Base-by-base conservation (phyloP, 108 stramenopile species). In the Licmophora abbreviata region DNA sequence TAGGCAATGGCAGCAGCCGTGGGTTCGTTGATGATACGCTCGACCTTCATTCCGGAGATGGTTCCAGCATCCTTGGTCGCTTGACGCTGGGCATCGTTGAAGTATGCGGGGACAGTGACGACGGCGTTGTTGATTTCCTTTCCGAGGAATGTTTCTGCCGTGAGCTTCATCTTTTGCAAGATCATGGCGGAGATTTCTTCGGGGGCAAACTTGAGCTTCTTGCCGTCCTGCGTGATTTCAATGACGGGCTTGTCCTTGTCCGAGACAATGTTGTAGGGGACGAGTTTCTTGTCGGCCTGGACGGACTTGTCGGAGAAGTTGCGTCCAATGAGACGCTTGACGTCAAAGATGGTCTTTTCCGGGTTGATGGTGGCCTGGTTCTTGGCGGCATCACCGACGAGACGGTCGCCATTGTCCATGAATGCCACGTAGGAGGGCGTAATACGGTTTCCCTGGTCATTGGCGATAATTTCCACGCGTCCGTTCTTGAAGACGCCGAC, bases 311-410 rank as follows among this genome's bases (percentile, higher is more conserved):
- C 96, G 40, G 50, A 69, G 74, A 81, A 96, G 27, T 95, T 86
- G 12, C 96, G 85, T 51, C 98, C 98, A 54, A 99, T 99, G 41
- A 99, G 62, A 42, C 98, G 93, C 85, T 99, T 99, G 50, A 97
- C 96, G 58, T 97, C 95, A 64, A 96, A 99, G 56, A 99, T 79
- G 28, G 98, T 99, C 63, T 94, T 93, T 67, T 80, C 77, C 28
- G 98, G 96, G 75, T 97, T 96, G 62, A 89, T 83, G 29, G 95
- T 90, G 58, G 96, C 95, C 80, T 96, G 94, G 62, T 96, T 96
- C 89, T 96, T 96, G 52, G 98, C 98, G 38, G 98, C 93, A 60
- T 97, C 95, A 33, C 98, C 98, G 26, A 97, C 93, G 55, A 99
- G 83, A 55, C 95, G 92, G 44, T 92, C 91, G 23, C 88, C 86